Evolutionary conservation across 2,329 filamentous ascomycete genomes (phyloP).

Genomic region (Plectosphaerella plurivora): DNA sequence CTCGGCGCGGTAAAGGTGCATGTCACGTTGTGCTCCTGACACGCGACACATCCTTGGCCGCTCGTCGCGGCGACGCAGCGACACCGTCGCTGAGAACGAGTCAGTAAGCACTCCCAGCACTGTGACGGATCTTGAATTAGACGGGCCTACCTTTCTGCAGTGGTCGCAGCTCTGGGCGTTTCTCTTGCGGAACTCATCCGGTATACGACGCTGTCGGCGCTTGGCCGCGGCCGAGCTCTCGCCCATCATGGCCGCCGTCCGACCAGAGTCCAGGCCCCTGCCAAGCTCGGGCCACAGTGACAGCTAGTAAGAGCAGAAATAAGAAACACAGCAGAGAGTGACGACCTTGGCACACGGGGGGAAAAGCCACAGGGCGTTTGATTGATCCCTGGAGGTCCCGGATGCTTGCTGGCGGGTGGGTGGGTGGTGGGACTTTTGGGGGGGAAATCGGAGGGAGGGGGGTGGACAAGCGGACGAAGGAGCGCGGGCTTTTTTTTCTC

Average conservation of each 20-base stretch:
- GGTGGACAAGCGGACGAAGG: too few relatives aligned
- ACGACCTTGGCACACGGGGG: background rate
- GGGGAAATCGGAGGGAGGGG: too few relatives aligned
- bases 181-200: constrained; percentile 27
- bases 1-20: constrained; percentile 28
- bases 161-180: constrained; percentile 30
- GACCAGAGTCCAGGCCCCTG: too few relatives aligned
- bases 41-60: constrained; percentile 25
- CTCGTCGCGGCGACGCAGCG: constrained; percentile 25
- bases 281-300: too few relatives aligned
- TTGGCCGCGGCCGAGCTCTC: constrained; percentile 15
- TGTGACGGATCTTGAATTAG: background rate
- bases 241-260: background rate
- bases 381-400: too few relatives aligned
- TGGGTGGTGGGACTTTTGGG: too few relatives aligned
- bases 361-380: constrained; percentile 1
- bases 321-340: background rate
- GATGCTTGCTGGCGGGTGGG: too few relatives aligned
- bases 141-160: constrained; percentile 22
- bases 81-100: constrained; percentile 22
- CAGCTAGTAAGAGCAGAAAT: background rate
- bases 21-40: constrained; percentile 23
- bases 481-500: too few relatives aligned
- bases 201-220: constrained; percentile 24
- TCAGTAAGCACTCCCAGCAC: background rate